A percentile compares a stretch with the other conserved stretches of the same genome.
Conservation (phyloP, 1,139 yeast species). For the Hyphopichia wangnamkhiaoensis region DNA sequence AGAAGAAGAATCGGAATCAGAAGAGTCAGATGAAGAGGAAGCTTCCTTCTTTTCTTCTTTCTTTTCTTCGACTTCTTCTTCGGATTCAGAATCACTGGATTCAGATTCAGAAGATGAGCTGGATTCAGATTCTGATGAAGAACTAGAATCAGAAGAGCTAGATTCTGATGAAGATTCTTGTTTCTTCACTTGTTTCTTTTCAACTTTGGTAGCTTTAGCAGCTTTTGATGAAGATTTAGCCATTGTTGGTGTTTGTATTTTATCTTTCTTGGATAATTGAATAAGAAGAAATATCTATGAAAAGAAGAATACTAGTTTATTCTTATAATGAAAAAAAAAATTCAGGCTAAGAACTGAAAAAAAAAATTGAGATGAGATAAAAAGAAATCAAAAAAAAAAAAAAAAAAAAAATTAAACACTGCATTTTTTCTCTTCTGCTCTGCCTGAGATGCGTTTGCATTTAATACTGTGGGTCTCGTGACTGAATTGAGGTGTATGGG, state of each 20-base stretch:
- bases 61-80: slow-evolving; percentile 21
- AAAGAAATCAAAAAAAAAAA: no score
- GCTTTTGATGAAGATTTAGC: slow-evolving; percentile 31
- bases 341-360: not conserved
- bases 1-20: slow-evolving; percentile 26
- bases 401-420: not conserved
- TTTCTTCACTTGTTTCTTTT: slow-evolving; percentile 17
- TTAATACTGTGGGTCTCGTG: no score
- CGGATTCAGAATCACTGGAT: slow-evolving; percentile 13
- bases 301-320: not conserved
- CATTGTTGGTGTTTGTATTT: slow-evolving; percentile 16
- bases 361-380: slow-evolving; percentile 3
- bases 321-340: not conserved
- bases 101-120: slow-evolving; percentile 10
- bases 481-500: not conserved
- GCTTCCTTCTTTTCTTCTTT: slow-evolving; percentile 19
- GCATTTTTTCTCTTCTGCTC: not conserved
- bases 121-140: slow-evolving; percentile 29
- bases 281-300: not conserved
- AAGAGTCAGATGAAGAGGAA: slow-evolving; percentile 11
- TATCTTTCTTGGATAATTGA: not conserved
- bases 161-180: slow-evolving; percentile 19
- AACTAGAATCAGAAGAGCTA: slow-evolving; percentile 20
- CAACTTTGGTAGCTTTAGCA: slow-evolving; percentile 28
- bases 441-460: no score